Percentiles rank a stretch among this genome's conserved stretches.
phyloP scores from a whole-genome alignment of 495 filamentous ascomycete species.

The Amorphotheca resinae region DNA sequence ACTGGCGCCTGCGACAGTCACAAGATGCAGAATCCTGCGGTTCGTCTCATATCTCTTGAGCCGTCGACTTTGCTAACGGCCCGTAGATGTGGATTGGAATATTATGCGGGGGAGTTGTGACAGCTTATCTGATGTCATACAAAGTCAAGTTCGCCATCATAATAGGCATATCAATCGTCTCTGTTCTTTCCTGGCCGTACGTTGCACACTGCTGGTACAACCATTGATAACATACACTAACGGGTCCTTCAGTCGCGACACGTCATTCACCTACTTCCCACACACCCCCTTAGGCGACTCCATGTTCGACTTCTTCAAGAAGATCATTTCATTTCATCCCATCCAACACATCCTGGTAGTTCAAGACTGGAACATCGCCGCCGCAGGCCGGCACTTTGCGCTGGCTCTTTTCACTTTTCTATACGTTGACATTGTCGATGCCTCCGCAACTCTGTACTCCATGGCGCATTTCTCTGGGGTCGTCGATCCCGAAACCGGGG shows the following conservation, averaged over 20 bases:
- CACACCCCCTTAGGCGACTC: conserved; percentile 49
- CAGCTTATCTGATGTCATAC: conserved; percentile 68
- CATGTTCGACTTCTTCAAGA: conserved; percentile 64
- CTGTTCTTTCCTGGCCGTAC: conserved; percentile 68
- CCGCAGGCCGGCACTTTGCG: conserved; percentile 48
- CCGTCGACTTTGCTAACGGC: conserved; percentile 5
- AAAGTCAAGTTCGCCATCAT: conserved; percentile 68
- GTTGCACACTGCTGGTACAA: conserved; percentile 11
- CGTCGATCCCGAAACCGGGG: conserved; percentile 38
- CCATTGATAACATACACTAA: conserved; percentile 1
- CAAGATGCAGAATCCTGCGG: conserved; percentile 58
- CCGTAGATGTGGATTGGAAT: conserved; percentile 62
- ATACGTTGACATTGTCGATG: conserved; percentile 71
- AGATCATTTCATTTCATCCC: conserved; percentile 66
- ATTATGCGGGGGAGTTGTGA: conserved; percentile 64
- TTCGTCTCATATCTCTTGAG: conserved; percentile 13
- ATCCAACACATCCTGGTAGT: conserved; percentile 52
- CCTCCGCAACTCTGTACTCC: conserved; percentile 56
- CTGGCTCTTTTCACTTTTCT: conserved; percentile 74
- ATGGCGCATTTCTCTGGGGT: conserved; percentile 69
- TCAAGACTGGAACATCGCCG: conserved; percentile 53
- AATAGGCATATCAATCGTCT: conserved; percentile 70
- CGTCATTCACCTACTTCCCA: conserved; percentile 68
- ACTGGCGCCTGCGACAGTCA: conserved; percentile 29
- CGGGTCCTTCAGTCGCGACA: conserved; percentile 37